These are phyloP conservation scores for Fomitopsis serialis DNA, from an alignment of 768 basidiomycete species.

Conservation along the genomic window DNA sequence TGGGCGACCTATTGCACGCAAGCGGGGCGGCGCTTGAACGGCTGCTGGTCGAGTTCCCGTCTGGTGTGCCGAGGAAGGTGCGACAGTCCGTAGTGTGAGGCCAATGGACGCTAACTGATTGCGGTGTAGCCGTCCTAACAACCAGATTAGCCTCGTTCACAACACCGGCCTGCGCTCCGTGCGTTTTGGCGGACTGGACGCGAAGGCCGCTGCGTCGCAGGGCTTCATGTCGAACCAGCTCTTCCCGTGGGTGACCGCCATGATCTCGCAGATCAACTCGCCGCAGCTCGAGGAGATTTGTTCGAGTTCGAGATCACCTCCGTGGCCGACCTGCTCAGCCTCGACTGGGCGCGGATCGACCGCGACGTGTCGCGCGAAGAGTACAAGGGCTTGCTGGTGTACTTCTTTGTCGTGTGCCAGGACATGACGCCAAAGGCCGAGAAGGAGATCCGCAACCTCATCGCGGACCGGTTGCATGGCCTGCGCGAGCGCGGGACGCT, in stretches of 20 bases:
- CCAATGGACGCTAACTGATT: not conserved
- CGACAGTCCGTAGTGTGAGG: not conserved
- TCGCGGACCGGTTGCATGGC: conserved; percentile 12
- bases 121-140: conserved; percentile 16
- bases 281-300: conserved; percentile 15
- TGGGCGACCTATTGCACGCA: conserved; percentile 21
- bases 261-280: conserved; percentile 18
- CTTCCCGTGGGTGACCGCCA: conserved; percentile 21
- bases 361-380: conserved; percentile 15
- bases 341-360: conserved; percentile 25
- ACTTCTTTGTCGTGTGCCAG: conserved; percentile 21
- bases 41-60: conserved; percentile 22
- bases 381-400: conserved; percentile 17
- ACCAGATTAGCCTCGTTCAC: conserved; percentile 21
- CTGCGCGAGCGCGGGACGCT: conserved; percentile 18
- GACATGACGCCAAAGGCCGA: conserved; percentile 5
- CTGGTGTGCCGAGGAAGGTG: conserved; percentile 18
- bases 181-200: conserved; percentile 22
- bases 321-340: conserved; percentile 14
- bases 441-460: conserved; percentile 12
- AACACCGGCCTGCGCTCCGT: conserved; percentile 22
- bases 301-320: conserved; percentile 21
- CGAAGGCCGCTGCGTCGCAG: conserved; percentile 11
- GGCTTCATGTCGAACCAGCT: conserved; percentile 18
- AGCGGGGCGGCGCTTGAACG: conserved; percentile 22